phyloP scores from a whole-genome alignment of 73 alveolate genomes.

The Uronychia binucleata region DNA sequence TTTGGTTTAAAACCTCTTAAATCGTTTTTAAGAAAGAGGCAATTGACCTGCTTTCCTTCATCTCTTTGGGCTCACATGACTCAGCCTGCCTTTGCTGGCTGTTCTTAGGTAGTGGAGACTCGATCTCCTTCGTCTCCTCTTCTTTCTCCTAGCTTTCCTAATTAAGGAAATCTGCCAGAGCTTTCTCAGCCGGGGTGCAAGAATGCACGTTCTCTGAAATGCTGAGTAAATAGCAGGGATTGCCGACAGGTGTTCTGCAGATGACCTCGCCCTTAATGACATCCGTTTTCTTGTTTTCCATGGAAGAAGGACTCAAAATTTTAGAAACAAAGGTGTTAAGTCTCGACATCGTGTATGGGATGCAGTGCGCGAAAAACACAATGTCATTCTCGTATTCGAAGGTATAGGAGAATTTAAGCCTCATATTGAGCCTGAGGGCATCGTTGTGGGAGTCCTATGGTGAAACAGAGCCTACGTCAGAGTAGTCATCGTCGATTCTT shows the following conservation, averaged over 20 bases:
- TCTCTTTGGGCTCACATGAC: no score
- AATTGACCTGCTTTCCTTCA: no score
- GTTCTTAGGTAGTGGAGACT: no score
- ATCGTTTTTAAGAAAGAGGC: no score
- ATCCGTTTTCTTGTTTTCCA: no score
- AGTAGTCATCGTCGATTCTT: neutral
- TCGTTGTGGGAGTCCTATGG: neutral
- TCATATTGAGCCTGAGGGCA: neutral
- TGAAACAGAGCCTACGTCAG: neutral
- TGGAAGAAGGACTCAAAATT: no score
- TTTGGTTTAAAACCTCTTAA: no score
- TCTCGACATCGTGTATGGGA: slow-evolving; percentile 82
- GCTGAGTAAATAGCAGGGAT: neutral
- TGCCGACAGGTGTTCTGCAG: neutral
- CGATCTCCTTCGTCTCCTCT: no score
- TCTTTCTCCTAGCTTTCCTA: no score
- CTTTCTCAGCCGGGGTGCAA: no score
- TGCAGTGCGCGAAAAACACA: slow-evolving; percentile 82
- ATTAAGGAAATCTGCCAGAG: no score
- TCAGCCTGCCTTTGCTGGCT: no score
- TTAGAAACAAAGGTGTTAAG: neutral
- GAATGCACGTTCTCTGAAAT: neutral
- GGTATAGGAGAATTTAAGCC: slow-evolving; percentile 39
- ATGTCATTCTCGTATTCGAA: slow-evolving; percentile 63
- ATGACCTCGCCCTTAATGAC: neutral